Conservation (phyloP, 805 yeast genomes). For the Zygoascus flipseniorum region DNA sequence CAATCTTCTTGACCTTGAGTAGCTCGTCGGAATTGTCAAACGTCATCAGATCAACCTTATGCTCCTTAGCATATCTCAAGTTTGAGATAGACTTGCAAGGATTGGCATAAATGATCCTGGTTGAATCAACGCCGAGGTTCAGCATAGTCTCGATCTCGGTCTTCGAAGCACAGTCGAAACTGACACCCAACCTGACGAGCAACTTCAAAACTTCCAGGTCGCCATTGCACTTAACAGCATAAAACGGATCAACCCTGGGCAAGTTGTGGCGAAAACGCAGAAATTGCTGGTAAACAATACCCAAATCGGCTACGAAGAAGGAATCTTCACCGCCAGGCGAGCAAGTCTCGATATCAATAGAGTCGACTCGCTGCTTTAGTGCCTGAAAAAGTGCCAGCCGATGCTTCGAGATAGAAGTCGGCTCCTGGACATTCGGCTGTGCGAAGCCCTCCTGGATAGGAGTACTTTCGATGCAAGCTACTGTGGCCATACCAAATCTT, state of each 20-base stretch:
- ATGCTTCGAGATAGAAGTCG: neutral
- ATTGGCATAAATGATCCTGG: slow-evolving; percentile 78
- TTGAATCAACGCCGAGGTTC: slow-evolving; percentile 51
- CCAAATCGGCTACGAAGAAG: slow-evolving; percentile 81
- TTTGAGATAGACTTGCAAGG: slow-evolving; percentile 89
- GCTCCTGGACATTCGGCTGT: neutral
- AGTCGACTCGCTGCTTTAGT: slow-evolving; percentile 15
- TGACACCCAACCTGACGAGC: slow-evolving; percentile 55
- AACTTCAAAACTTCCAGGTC: slow-evolving; percentile 48
- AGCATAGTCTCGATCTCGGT: slow-evolving; percentile 68
- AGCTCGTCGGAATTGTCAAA: slow-evolving; percentile 86
- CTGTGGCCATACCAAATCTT: neutral
- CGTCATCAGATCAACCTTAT: slow-evolving; percentile 63
- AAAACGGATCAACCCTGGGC: slow-evolving; percentile 77
- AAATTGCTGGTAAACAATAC: slow-evolving; percentile 55
- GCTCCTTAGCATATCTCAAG: slow-evolving; percentile 55
- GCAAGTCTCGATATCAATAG: slow-evolving; percentile 49
- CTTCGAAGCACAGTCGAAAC: slow-evolving; percentile 91
- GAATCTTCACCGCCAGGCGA: slow-evolving; percentile 75
- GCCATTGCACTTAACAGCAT: slow-evolving; percentile 93
- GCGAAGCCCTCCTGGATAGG: neutral
- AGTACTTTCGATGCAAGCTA: neutral
- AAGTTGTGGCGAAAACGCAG: slow-evolving; percentile 54
- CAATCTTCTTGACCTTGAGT: slow-evolving; percentile 56
- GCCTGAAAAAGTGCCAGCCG: slow-evolving; percentile 14